A percentile compares a stretch with the other conserved stretches of the same genome.
Evolutionary conservation across 768 basidiomycete genomes (phyloP).

Genomic region (Asterophora parasitica): DNA sequence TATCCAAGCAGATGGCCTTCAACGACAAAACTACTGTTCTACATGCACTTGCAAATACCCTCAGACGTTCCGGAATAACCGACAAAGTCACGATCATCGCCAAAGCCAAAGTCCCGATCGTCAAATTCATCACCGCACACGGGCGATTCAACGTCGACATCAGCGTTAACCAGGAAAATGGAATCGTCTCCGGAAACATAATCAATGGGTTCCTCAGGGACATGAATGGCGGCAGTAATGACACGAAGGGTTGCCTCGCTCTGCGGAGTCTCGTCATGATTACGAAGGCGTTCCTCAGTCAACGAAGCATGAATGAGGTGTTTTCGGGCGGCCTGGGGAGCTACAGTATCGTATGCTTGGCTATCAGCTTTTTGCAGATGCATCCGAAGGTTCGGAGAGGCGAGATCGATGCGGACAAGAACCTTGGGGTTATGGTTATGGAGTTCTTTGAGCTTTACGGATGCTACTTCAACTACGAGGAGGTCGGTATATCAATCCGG

Average conservation of each 20-base stretch:
- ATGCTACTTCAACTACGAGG: constrained; percentile 83
- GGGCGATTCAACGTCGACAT: constrained; percentile 90
- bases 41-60: constrained; percentile 68
- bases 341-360: constrained; percentile 91
- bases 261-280: constrained; percentile 82
- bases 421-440: constrained; percentile 90
- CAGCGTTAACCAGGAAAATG: constrained; percentile 87
- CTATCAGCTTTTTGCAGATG: constrained; percentile 93
- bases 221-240: constrained; percentile 34
- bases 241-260: constrained; percentile 46
- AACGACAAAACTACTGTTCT: constrained; percentile 67
- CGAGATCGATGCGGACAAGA: constrained; percentile 82
- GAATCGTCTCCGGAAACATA: constrained; percentile 71
- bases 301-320: constrained; percentile 96
- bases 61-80: constrained; percentile 74
- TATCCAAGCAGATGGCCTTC: constrained; percentile 72
- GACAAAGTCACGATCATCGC: constrained; percentile 79
- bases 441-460: constrained; percentile 99
- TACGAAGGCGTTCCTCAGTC: constrained; percentile 85
- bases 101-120: constrained; percentile 92
- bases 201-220: constrained; percentile 75
- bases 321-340: constrained; percentile 92
- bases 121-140: constrained; percentile 85
- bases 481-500: constrained; percentile 83
- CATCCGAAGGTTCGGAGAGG: constrained; percentile 90